Percentiles rank a stretch among this genome's conserved stretches.
Evolutionary conservation across 2,329 filamentous ascomycete species (phyloP).

Genomic region (Aspergillus sp.): DNA sequence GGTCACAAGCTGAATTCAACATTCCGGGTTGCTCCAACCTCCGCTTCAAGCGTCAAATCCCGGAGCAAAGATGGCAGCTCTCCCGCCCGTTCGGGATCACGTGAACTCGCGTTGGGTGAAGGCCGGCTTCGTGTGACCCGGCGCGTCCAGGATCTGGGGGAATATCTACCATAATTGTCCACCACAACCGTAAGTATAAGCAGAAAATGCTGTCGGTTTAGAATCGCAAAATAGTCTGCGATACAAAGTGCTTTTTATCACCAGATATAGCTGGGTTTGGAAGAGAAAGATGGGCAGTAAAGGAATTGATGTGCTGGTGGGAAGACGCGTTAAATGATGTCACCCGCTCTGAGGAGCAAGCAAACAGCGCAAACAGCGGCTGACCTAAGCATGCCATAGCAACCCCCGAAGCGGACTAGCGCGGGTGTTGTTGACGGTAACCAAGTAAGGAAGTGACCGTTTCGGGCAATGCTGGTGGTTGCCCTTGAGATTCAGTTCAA

Average conservation of each 20-base stretch:
- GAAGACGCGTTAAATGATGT: conserved; percentile 36
- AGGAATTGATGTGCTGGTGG: conserved; percentile 11
- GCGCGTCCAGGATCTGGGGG: conserved; percentile 16
- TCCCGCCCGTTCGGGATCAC: conserved; percentile 26
- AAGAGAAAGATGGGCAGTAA: neutral
- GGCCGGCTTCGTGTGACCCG: conserved; percentile 22
- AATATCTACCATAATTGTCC: neutral
- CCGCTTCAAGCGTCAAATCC: conserved; percentile 8
- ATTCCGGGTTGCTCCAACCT: neutral
- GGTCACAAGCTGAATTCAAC: neutral
- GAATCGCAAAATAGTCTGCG: conserved; percentile 8
- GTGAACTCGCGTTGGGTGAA: conserved; percentile 34
- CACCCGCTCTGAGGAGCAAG: conserved; percentile 13
- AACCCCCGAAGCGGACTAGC: conserved; percentile 20
- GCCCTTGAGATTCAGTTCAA: neutral
- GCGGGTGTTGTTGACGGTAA: conserved; percentile 25
- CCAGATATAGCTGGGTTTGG: neutral
- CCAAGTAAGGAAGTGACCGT: conserved; percentile 24
- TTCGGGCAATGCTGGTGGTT: conserved; percentile 17
- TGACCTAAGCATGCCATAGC: conserved; percentile 23
- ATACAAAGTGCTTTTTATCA: neutral
- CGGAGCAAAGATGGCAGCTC: conserved; percentile 1
- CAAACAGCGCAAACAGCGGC: conserved; percentile 23
- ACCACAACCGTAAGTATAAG: neutral
- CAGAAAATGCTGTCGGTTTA: neutral